Base-by-base conservation (phyloP, 2,329 filamentous ascomycete species). In the Diaporthe citrichinensis region DNA sequence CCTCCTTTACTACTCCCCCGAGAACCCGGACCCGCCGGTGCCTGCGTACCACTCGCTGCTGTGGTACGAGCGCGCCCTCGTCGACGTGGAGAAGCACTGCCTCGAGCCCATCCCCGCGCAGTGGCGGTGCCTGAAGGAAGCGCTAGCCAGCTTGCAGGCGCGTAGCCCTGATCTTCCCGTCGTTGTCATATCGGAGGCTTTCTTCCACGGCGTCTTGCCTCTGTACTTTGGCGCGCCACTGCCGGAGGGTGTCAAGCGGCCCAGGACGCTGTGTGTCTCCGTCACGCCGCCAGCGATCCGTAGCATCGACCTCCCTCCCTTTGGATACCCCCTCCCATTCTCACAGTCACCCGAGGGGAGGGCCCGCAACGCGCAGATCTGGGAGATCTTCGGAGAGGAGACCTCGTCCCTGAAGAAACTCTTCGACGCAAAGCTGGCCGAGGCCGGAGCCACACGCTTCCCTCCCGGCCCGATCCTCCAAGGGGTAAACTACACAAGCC, bases 231-330 rank as follows among this genome's bases (percentile, higher is more conserved):
- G 81, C 4, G 83, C 83, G 0, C 17, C 77, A 0, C 71, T 84
- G 2, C 80, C 81, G 0, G 44, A 68, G 1, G 77, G 77, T 12
- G 74, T 81, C 1, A 71, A 51, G n/a, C 44, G 10, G 23, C 80
- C 82, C n/a, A 77, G 71, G 3, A 80, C 81, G 3, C 55, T 84
- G 17, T 83, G 83, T 75, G 72, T 86, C 0, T 84, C 82, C 34
- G 82, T 86, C n/a, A 85, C 83, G 10, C 78, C 82, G 3, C 84
- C 84, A 0, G 80, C 81, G 8, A 82, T 86, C 36, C 79, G 81
- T 28, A 84, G 83, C 74, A 71, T 77, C 12, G 83, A 84, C 69
- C 73, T 85, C 36, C 82, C 84, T 4, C 84, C 84, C 0, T 81
- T 82, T 71, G 82, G 80, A 15, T 81, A 80, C 58, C 79, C 80